Conservation (phyloP, 257 asterid species). For the Solanum tarapatanum region DNA sequence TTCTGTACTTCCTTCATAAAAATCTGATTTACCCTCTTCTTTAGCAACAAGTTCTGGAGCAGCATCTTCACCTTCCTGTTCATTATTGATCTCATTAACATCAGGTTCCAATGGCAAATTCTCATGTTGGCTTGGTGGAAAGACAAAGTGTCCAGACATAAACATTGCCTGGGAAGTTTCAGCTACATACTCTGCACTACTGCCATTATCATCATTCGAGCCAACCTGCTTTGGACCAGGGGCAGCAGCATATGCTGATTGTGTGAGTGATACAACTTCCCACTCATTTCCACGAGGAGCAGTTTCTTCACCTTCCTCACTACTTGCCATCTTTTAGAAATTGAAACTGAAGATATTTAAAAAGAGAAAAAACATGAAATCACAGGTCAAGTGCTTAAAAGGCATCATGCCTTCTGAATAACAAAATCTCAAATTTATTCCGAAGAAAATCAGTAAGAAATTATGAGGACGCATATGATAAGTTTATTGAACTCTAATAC, state of each 20-base stretch:
- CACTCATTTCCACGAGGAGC: conserved; percentile 70
- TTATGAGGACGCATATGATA: neutral
- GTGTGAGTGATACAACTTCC: conserved; percentile 87
- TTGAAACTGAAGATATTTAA: neutral
- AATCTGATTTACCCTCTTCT: conserved; percentile 13
- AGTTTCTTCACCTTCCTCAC: conserved; percentile 34
- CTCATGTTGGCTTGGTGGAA: conserved; percentile 76
- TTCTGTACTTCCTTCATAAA: conserved; percentile 16
- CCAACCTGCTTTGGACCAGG: conserved; percentile 40
- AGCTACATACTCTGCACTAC: conserved; percentile 21
- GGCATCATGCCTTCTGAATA: neutral
- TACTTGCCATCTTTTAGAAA: conserved; percentile 39
- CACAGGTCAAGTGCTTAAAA: neutral
- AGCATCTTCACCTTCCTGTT: conserved; percentile 21
- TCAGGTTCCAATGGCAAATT: conserved; percentile 46
- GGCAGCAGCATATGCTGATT: conserved; percentile 71
- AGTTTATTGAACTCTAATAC: neutral
- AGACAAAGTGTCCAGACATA: conserved; percentile 64
- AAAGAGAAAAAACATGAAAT: neutral
- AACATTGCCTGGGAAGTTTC: conserved; percentile 57
- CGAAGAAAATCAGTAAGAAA: neutral
- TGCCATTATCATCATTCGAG: conserved; percentile 19
- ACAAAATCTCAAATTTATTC: neutral
- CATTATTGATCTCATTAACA: conserved; percentile 15
- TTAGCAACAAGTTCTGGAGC: conserved; percentile 14